Evolutionary conservation across 2,329 filamentous ascomycete species (phyloP), one percentile per base, ranked within the genome.

Genomic region (Aureobasidium mangrovei): DNA sequence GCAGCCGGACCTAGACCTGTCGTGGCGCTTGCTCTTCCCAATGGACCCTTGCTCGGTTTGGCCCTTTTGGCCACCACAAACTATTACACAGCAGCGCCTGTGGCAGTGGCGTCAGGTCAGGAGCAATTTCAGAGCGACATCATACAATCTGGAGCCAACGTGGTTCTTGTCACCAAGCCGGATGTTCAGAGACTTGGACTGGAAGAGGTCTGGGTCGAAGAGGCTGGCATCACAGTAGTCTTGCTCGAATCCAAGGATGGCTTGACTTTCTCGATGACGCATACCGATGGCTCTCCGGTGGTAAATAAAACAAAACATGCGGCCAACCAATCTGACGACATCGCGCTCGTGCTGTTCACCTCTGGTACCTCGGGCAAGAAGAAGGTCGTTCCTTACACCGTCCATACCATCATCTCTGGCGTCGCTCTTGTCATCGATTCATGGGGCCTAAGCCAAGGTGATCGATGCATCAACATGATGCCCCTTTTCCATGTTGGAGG

Each of bases 401-500:
- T 73, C 0, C 73, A 77, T 56, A 74, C 76, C 3, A 72, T 81
- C 48, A 65, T 80, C 7, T 67, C 71, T 6, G 77, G 78, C 2
- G 73, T 78, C 3, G 69, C 72, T 2, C 76, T 76, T 55, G 77
- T 80, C 4, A 74, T 79, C 29, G 72, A 77, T 18, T 79, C 76
- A 0, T 80, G 77, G 75, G 74, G 73, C 2, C 61, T 81, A 18
- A 71, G 65, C 1, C 60, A 68, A 2, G 61, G 64, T 1, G 78
- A 80, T 59, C 69, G 73, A 0, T 81, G 78, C 61, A 62, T 80
- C 27, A 81, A 81, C 60, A 79, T 80, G 74, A 81, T 81, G 78
- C 78, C 78, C 0, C 65, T 82, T 4, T 78, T 79, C 62, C 78
- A 81, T 63, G 58, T 61, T 39, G 78, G 78, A 41, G 78, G 78